These are phyloP conservation scores for Populus simonii DNA, from an alignment of 345 rosid species.

Conservation along the genomic window DNA sequence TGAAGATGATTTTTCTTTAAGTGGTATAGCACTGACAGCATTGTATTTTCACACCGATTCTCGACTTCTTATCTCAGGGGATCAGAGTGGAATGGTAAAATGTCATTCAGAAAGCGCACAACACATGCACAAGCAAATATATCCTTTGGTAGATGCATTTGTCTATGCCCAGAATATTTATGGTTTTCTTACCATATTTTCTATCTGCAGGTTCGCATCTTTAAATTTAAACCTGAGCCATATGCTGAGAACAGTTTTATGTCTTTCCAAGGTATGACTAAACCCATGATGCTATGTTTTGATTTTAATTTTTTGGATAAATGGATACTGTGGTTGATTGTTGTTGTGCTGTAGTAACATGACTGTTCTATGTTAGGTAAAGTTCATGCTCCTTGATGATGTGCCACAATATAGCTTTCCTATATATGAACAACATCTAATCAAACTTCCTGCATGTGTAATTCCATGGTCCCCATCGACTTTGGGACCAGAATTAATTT, in stretches of 20 bases:
- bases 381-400: too few relatives aligned
- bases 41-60: constrained; percentile 54
- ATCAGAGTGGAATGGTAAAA: constrained; percentile 70
- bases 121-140: too few relatives aligned
- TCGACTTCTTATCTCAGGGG: constrained; percentile 71
- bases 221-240: constrained; percentile 70
- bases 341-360: too few relatives aligned
- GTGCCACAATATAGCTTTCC: too few relatives aligned
- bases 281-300: background rate
- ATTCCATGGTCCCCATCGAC: background rate
- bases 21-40: constrained; percentile 62
- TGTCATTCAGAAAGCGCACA: too few relatives aligned
- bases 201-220: constrained; percentile 62
- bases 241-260: constrained; percentile 61
- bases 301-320: background rate
- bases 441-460: too few relatives aligned
- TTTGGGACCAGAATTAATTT: background rate
- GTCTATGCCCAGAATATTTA: background rate
- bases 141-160: background rate
- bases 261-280: constrained; percentile 54
- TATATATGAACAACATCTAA: too few relatives aligned
- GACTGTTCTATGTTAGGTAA: too few relatives aligned
- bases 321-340: background rate
- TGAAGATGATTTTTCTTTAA: constrained; percentile 61
- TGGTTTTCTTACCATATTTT: background rate